Percentiles rank a stretch among this genome's conserved stretches.
These are phyloP conservation scores for Linanthus parryae DNA, from an alignment of 148 eudicot species.

Conservation along the genomic window DNA sequence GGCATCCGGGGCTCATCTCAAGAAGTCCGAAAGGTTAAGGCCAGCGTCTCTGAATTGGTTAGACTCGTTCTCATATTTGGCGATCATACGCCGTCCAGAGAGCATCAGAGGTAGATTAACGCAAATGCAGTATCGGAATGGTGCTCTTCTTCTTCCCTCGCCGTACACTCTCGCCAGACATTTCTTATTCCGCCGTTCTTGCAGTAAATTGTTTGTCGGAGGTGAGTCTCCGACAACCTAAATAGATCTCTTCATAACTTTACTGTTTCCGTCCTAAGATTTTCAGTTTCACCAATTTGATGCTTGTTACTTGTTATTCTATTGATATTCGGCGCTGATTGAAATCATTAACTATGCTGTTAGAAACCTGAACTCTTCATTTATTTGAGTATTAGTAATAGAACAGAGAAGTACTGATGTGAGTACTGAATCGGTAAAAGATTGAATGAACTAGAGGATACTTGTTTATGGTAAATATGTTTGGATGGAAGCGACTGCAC, in stretches of 20 bases:
- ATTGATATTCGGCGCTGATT: background rate
- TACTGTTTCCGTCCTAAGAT: background rate
- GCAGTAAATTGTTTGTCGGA: conserved; percentile 44
- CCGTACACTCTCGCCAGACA: conserved; percentile 13
- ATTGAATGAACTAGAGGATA: too few relatives aligned
- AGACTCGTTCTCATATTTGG: too few relatives aligned
- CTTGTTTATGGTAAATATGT: too few relatives aligned
- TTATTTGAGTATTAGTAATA: background rate
- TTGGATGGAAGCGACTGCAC: too few relatives aligned
- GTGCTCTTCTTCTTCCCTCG: background rate
- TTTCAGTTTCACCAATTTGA: background rate
- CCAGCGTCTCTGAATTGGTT: too few relatives aligned
- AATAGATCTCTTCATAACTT: background rate
- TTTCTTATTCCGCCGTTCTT: conserved; percentile 18
- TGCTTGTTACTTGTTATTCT: background rate
- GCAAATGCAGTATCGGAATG: conserved; percentile 1
- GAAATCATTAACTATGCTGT: background rate
- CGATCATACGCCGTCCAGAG: too few relatives aligned
- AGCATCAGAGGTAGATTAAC: too few relatives aligned
- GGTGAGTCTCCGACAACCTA: conserved; percentile 33
- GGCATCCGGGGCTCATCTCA: too few relatives aligned
- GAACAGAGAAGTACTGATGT: too few relatives aligned
- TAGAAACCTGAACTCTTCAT: background rate
- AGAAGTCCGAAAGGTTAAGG: too few relatives aligned
- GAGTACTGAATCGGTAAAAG: too few relatives aligned